Conservation (phyloP, 768 basidiomycete genomes). For the Candolleomyces aberdarensis region DNA sequence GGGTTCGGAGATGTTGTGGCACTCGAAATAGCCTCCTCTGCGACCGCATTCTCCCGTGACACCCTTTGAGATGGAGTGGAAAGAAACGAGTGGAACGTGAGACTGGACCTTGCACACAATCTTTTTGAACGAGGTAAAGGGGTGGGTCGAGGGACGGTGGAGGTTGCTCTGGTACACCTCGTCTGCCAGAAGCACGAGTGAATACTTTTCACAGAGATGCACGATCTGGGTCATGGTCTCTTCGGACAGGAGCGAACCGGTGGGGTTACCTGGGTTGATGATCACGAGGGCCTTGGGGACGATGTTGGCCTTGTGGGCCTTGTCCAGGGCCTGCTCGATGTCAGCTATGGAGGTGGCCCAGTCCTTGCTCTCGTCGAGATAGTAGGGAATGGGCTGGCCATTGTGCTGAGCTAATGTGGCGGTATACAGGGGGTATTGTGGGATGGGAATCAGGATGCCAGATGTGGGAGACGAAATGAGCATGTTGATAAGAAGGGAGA, state of each 20-base stretch:
- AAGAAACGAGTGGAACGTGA: constrained; percentile 83
- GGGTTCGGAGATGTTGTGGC: constrained; percentile 74
- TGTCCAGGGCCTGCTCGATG: constrained; percentile 64
- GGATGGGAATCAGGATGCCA: constrained; percentile 93
- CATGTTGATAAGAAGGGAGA: constrained; percentile 81
- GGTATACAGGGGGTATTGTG: constrained; percentile 97
- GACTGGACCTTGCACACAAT: constrained; percentile 65
- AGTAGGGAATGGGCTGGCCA: constrained; percentile 83
- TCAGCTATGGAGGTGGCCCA: constrained; percentile 80
- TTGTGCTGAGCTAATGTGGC: constrained; percentile 85
- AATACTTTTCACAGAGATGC: constrained; percentile 79
- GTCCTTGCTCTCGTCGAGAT: constrained; percentile 75
- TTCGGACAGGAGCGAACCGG: constrained; percentile 78
- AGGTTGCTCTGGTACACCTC: constrained; percentile 99
- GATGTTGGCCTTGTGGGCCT: constrained; percentile 59
- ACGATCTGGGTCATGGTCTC: constrained; percentile 73
- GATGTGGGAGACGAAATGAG: constrained; percentile 65
- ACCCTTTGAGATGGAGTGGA: constrained; percentile 98
- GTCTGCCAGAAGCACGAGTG: constrained; percentile 89
- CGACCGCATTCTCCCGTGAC: constrained; percentile 95
- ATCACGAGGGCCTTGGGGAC: constrained; percentile 84
- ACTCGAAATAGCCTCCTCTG: constrained; percentile 97
- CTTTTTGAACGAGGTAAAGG: constrained; percentile 95
- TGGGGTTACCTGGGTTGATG: constrained; percentile 99
- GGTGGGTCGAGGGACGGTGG: constrained; percentile 59